These are phyloP conservation scores for Carex myosuroides DNA, from an alignment of 176 grass and related monocot species.

Conservation along the genomic window DNA sequence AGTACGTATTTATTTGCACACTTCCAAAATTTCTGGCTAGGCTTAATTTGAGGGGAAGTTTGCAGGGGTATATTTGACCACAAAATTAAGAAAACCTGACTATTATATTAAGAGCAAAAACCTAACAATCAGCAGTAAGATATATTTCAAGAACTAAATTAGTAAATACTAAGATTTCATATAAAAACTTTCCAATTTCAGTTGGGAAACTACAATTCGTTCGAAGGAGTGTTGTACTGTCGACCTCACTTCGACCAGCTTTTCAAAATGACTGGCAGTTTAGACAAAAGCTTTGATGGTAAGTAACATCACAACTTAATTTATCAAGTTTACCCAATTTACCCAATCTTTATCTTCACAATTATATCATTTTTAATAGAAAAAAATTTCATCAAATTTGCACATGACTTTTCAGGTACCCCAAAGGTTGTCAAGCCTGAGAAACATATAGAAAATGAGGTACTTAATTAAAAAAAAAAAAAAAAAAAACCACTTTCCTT, in stretches of 20 bases:
- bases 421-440: constrained; percentile 94
- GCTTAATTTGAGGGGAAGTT: background rate
- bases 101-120: background rate
- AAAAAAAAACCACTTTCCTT: background rate
- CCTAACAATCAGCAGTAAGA: background rate
- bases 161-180: background rate
- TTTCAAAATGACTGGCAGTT: constrained; percentile 94
- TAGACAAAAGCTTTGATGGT: constrained; percentile 99
- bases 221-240: constrained; percentile 96
- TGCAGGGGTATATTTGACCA: background rate
- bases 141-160: background rate
- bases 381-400: background rate
- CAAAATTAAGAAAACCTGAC: background rate
- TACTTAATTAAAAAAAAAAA: background rate
- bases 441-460: constrained; percentile 73
- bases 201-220: constrained; percentile 95
- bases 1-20: background rate
- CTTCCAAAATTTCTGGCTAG: background rate
- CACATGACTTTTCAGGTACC: constrained; percentile 44
- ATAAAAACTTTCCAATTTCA: constrained; percentile 18
- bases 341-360: background rate
- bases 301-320: background rate
- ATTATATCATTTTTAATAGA: background rate
- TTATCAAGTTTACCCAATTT: background rate
- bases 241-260: constrained; percentile 94